Base-by-base conservation (phyloP, 306 rosid species). In the Oemleria cerasiformis region DNA sequence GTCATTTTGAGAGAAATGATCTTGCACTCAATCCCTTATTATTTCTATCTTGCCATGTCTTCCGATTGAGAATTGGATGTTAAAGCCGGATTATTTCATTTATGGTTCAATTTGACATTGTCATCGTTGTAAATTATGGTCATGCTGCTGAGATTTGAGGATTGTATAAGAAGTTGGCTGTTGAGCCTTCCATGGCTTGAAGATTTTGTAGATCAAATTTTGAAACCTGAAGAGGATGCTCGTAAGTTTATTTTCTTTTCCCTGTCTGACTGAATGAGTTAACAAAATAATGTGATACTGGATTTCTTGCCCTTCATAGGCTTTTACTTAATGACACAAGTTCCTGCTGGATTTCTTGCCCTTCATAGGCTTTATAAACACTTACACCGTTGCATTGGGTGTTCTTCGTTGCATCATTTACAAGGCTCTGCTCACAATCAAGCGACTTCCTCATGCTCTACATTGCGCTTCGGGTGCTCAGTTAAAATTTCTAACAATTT, bases 121-220 rank as follows among this genome's bases (percentile, higher is more conserved):
- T 30, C 36, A 20, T 64, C 30, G n/a, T 21, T 48, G 38, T 42
- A 19, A 43, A 65, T 23, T 65, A 11, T 15, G 15, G 55, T 44
- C 53, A 45, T 20, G 48, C 20, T 8, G 12, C 62, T 20, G 19
- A 7, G 48, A 19, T 51, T 39, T 68, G 63, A 14, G 20, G 45
- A 53, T n/a, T 51, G 25, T 67, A n/a, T 14, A 64, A 64, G 70
- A 65, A 23, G 70, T 25, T 20, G 70, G 41, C 15, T 23, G 21
- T 23, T 17, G 48, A 40, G 41, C 51, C n/a, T 34, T 67, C 19
- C 62, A 38, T 68, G 58, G 15, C 62, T 39, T 51, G 14, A 54
- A 53, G 49, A 67, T 21, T 9, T 39, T 68, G 50, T 39, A n/a
- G 47, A n/a, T 36, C 59, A 34, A 10, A 49, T 17, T 16, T 17